A percentile compares a stretch with the other conserved stretches of the same genome.
Evolutionary conservation across 2,329 filamentous ascomycete genomes (phyloP).

Genomic region (Claviceps pusilla): DNA sequence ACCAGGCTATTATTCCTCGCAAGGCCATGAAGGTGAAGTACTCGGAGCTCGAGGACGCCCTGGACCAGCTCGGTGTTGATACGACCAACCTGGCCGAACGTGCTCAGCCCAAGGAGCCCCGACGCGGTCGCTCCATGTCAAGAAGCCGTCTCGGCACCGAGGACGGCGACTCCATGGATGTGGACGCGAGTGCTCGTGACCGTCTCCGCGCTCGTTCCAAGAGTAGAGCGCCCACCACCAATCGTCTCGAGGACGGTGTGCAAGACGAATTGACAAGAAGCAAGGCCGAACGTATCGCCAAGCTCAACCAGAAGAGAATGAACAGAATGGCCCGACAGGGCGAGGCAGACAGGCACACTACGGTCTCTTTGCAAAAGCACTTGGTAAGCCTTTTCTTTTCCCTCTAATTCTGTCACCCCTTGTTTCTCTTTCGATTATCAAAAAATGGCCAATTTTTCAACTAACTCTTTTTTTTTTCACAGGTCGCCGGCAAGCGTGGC

Average conservation of each 20-base stretch:
- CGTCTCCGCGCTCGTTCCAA: constrained; percentile 58
- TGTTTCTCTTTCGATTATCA: not conserved
- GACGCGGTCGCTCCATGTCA: constrained; percentile 56
- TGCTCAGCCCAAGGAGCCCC: constrained; percentile 47
- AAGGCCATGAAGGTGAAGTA: constrained; percentile 67
- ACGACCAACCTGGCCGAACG: constrained; percentile 59
- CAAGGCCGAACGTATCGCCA: constrained; percentile 75
- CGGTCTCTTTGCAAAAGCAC: constrained; percentile 73
- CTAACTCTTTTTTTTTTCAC: constrained; percentile 1
- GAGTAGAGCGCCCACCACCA: constrained; percentile 48
- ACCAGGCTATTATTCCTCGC: constrained; percentile 83
- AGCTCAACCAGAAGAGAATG: constrained; percentile 94
- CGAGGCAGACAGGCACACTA: constrained; percentile 85
- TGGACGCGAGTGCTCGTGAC: constrained; percentile 42
- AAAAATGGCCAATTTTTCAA: constrained; percentile 14
- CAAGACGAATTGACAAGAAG: constrained; percentile 47
- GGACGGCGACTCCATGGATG: constrained; percentile 62
- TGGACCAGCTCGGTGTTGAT: constrained; percentile 77
- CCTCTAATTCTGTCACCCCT: too few relatives aligned
- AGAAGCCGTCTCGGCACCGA: constrained; percentile 48
- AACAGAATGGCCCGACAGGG: constrained; percentile 95
- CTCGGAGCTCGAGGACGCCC: constrained; percentile 71
- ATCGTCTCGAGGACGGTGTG: constrained; percentile 66
- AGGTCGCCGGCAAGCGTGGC: constrained; percentile 82
- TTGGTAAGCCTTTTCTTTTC: constrained; percentile 46